Evolutionary conservation across 1,139 yeast genomes (phyloP).

Genomic region (Hyphopichia khmerensis): DNA sequence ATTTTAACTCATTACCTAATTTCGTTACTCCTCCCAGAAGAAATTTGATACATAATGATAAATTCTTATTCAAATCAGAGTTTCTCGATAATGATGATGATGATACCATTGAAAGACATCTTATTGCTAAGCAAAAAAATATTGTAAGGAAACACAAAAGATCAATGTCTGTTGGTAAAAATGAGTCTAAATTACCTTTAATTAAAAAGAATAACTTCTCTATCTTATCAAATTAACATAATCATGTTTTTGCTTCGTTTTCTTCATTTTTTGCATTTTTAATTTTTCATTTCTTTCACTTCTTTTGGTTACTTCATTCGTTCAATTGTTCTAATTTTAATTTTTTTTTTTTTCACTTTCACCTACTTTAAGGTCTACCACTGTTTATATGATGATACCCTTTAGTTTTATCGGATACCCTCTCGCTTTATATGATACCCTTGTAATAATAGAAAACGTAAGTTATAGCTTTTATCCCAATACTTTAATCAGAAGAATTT

Average conservation of each 20-base stretch:
- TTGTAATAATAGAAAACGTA: too few species aligned
- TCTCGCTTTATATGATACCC: too few species aligned
- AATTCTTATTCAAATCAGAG: conserved; percentile 24
- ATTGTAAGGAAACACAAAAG: conserved; percentile 13
- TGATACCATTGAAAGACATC: conserved; percentile 17
- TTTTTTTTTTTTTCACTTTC: too few species aligned
- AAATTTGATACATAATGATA: conserved; percentile 11
- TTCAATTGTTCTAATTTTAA: not conserved
- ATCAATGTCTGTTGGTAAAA: conserved; percentile 41
- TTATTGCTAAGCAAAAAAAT: conserved; percentile 21
- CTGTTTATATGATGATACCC: too few species aligned
- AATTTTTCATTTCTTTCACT: not conserved
- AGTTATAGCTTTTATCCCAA: too few species aligned
- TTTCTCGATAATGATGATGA: conserved; percentile 9
- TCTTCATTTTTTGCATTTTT: not conserved
- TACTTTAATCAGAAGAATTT: too few species aligned
- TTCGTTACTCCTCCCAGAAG: conserved; percentile 36
- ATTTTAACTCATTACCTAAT: conserved; percentile 30
- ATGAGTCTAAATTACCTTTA: conserved; percentile 34
- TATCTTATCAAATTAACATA: conserved; percentile 13
- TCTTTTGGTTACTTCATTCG: not conserved
- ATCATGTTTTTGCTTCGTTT: conserved; percentile 1
- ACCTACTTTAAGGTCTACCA: too few species aligned
- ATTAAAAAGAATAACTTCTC: conserved; percentile 31
- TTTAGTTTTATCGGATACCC: too few species aligned